Percentiles rank a stretch among this genome's conserved stretches.
Evolutionary conservation across 495 filamentous ascomycete genomes (phyloP).

Genomic region (Penicillium subrubescens): DNA sequence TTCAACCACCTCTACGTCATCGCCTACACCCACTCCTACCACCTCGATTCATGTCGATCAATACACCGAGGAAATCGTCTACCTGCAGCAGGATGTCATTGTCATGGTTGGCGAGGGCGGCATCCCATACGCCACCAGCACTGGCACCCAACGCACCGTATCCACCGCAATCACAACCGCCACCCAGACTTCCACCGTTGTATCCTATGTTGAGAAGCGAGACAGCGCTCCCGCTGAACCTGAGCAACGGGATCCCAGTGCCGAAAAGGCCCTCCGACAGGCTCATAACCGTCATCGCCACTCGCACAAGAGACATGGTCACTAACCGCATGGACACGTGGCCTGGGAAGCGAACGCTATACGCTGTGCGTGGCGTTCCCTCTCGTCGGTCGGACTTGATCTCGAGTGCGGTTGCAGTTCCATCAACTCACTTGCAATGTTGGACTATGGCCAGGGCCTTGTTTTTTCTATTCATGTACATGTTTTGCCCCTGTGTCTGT

Average conservation of each 20-base stretch:
- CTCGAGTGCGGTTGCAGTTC: slow-evolving; percentile 4
- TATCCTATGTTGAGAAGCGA: slow-evolving; percentile 27
- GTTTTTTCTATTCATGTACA: slow-evolving; percentile 26
- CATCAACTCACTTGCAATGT: background rate
- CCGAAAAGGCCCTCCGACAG: slow-evolving; percentile 22
- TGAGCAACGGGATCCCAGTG: slow-evolving; percentile 16
- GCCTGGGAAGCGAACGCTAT: background rate
- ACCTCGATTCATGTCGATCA: slow-evolving; percentile 29
- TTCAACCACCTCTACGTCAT: slow-evolving; percentile 17
- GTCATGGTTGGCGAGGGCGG: slow-evolving; percentile 36
- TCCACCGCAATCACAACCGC: slow-evolving; percentile 22
- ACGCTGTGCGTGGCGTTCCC: slow-evolving; percentile 17
- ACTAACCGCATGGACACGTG: slow-evolving; percentile 11
- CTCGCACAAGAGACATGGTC: slow-evolving; percentile 17
- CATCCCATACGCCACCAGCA: slow-evolving; percentile 27
- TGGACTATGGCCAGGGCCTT: slow-evolving; percentile 13
- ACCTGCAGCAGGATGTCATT: slow-evolving; percentile 39
- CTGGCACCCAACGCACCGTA: slow-evolving; percentile 22
- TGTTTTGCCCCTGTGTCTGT: slow-evolving; percentile 15
- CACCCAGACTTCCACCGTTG: slow-evolving; percentile 27
- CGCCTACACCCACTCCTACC: slow-evolving; percentile 29
- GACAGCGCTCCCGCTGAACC: slow-evolving; percentile 22
- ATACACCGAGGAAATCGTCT: slow-evolving; percentile 39
- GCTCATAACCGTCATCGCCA: slow-evolving; percentile 31
- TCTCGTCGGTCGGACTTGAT: background rate